Conservation (phyloP, 192 early-diverging fungal species). For the Kickxella alabastrina region DNA sequence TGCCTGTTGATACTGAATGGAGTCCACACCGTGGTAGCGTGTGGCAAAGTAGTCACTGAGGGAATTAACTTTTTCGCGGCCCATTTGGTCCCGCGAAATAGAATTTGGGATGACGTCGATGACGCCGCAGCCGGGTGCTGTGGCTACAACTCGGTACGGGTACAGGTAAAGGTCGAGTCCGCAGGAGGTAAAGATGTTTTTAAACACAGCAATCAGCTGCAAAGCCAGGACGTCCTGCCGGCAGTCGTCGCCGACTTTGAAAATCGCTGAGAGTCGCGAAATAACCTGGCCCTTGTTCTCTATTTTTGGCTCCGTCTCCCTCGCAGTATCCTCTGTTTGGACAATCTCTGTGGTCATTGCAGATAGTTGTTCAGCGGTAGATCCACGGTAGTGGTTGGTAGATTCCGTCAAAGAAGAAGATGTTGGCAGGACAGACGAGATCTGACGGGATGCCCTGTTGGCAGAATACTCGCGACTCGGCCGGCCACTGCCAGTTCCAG, state of each 20-base stretch:
- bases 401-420: no score
- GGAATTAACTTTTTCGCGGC: slow-evolving; percentile 96
- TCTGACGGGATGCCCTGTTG: not conserved
- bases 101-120: slow-evolving; percentile 98
- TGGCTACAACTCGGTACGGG: slow-evolving; percentile 97
- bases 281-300: slow-evolving; percentile 13
- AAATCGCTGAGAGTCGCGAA: slow-evolving; percentile 85
- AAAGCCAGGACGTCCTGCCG: slow-evolving; percentile 97
- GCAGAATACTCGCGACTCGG: slow-evolving; percentile 22
- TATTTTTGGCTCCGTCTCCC: not conserved
- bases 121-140: slow-evolving; percentile 94
- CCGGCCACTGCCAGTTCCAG: slow-evolving; percentile 3
- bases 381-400: no score
- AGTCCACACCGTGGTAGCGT: slow-evolving; percentile 85
- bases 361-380: no score
- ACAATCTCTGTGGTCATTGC: no score
- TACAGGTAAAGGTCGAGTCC: slow-evolving; percentile 94
- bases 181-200: slow-evolving; percentile 86
- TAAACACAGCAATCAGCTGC: slow-evolving; percentile 96
- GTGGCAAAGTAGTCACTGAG: slow-evolving; percentile 95
- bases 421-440: not conserved
- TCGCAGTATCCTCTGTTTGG: not conserved
- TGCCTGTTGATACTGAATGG: slow-evolving; percentile 85
- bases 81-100: slow-evolving; percentile 95
- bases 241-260: slow-evolving; percentile 99